Percentiles rank a stretch among this genome's conserved stretches.
These are phyloP conservation scores for Typha latifolia DNA, from an alignment of 176 grass and related monocot species.

Conservation along the genomic window DNA sequence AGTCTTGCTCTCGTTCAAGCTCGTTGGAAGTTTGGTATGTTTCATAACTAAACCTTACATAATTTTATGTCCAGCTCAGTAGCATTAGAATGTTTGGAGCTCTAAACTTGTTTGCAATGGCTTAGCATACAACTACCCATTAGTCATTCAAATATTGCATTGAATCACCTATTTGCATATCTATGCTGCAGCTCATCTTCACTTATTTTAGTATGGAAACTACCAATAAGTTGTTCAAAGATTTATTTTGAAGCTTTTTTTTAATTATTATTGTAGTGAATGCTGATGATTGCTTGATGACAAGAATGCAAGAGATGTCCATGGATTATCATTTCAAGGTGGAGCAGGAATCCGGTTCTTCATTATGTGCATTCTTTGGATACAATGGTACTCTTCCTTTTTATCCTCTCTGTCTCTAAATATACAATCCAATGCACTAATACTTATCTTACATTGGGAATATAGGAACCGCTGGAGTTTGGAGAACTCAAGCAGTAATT, in stretches of 20 bases:
- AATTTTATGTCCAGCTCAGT: neutral
- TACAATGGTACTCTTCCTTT: slow-evolving; percentile 27
- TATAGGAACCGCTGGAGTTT: slow-evolving; percentile 33
- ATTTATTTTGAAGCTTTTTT: neutral
- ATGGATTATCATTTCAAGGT: slow-evolving; percentile 57
- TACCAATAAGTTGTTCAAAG: neutral
- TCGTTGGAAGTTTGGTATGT: slow-evolving; percentile 70
- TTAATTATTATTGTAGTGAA: slow-evolving; percentile 14
- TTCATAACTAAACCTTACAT: neutral
- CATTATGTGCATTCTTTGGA: slow-evolving; percentile 37
- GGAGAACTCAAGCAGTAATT: slow-evolving; percentile 35
- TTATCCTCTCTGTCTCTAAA: neutral
- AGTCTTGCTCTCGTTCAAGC: slow-evolving; percentile 63
- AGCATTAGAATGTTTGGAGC: too few relatives aligned
- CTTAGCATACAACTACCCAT: too few relatives aligned
- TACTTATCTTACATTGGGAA: neutral
- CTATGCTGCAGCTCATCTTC: too few relatives aligned
- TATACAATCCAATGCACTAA: neutral
- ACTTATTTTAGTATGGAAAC: neutral
- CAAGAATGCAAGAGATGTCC: slow-evolving; percentile 40
- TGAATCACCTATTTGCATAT: too few relatives aligned
- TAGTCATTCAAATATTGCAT: too few relatives aligned
- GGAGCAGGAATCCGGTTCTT: slow-evolving; percentile 43
- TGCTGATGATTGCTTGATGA: slow-evolving; percentile 39
- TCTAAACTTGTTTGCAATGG: too few relatives aligned